phyloP scores from a whole-genome alignment of 768 basidiomycete species.

The Boletus barrowsii region DNA sequence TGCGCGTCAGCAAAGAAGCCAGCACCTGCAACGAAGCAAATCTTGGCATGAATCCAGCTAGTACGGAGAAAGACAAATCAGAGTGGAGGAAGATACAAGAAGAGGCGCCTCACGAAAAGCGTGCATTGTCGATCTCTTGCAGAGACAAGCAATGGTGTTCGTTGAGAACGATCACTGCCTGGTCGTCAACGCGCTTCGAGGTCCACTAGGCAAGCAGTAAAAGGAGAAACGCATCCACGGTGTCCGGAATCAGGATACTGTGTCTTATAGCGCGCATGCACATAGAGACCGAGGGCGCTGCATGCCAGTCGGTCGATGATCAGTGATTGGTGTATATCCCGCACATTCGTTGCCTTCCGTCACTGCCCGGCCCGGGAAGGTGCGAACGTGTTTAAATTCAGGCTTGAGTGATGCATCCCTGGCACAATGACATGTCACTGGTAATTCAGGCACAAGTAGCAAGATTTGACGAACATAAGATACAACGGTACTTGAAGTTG shows the following conservation, averaged over 20 bases:
- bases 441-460: conserved; percentile 2
- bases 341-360: conserved; percentile 21
- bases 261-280: conserved; percentile 13
- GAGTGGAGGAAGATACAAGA: not conserved
- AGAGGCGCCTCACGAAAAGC: conserved; percentile 60
- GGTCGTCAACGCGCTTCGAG: not conserved
- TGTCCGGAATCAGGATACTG: not conserved
- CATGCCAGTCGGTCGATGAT: conserved; percentile 1
- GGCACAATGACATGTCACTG: not conserved
- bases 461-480: not conserved
- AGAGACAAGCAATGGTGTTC: conserved; percentile 74
- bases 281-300: conserved; percentile 4
- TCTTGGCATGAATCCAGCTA: conserved; percentile 82
- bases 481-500: not conserved
- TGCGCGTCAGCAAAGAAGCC: conserved; percentile 89
- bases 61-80: not conserved
- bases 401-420: too few species aligned
- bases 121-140: conserved; percentile 80
- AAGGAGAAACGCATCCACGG: not conserved
- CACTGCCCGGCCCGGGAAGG: conserved; percentile 7
- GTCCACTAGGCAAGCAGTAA: not conserved
- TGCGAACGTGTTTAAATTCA: not conserved
- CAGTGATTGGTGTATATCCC: conserved; percentile 11
- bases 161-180: conserved; percentile 40
- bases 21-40: conserved; percentile 63